Evolutionary conservation across 2,329 filamentous ascomycete species (phyloP).

Genomic region (Aspergillus sergii): DNA sequence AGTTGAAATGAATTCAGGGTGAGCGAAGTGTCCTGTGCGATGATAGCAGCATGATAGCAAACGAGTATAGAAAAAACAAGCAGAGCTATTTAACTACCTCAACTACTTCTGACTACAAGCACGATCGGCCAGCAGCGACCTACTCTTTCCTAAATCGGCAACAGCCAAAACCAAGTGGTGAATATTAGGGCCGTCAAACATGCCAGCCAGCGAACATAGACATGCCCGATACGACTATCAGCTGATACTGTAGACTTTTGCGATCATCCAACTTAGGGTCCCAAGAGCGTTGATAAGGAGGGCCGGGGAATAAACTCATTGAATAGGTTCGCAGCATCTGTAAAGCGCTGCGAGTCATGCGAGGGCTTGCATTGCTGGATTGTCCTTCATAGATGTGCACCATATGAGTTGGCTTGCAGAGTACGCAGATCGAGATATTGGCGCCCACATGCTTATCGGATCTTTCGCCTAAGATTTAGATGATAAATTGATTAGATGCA

Average conservation of each 20-base stretch:
- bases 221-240: background rate
- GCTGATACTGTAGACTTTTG: background rate
- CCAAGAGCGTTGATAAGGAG: background rate
- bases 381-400: background rate
- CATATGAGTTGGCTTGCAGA: background rate
- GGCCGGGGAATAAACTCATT: background rate
- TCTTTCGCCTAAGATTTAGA: background rate
- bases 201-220: background rate
- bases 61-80: too few species aligned
- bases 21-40: too few species aligned
- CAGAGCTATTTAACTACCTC: background rate
- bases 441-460: background rate
- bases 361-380: background rate
- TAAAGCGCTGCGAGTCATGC: background rate
- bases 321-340: background rate
- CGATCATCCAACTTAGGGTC: background rate
- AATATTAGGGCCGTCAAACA: background rate
- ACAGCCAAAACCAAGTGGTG: background rate
- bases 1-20: too few species aligned
- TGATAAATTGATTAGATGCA: background rate
- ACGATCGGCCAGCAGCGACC: too few species aligned
- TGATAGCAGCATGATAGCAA: too few species aligned
- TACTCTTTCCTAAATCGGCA: background rate
- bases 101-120: background rate
- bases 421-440: background rate